A percentile compares a stretch with the other conserved stretches of the same genome.
Conservation (phyloP, 108 stramenopile species). For the Stephanodiscus minutulus region DNA sequence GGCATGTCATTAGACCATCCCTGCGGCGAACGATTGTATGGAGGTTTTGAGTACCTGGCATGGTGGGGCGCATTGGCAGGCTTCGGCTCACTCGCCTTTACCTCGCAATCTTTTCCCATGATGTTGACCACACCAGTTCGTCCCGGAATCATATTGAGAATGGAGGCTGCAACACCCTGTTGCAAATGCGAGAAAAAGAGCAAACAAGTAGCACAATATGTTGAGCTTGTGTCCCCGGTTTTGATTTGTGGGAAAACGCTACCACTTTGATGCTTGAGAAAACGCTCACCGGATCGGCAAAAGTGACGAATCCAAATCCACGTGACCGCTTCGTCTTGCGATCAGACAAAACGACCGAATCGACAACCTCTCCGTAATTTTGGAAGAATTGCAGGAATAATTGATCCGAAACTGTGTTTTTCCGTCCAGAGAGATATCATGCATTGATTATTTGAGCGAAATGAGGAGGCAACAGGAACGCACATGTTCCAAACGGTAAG, state of each 20-base stretch:
- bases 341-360: slow-evolving; percentile 82
- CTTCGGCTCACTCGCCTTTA: slow-evolving; percentile 71
- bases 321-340: slow-evolving; percentile 73
- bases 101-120: slow-evolving; percentile 68
- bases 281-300: slow-evolving; percentile 56
- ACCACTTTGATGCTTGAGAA: not conserved
- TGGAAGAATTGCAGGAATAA: slow-evolving; percentile 70
- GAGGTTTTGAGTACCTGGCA: slow-evolving; percentile 3
- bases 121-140: slow-evolving; percentile 58
- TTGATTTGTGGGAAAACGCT: not conserved
- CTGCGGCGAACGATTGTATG: slow-evolving; percentile 1
- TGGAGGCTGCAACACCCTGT: slow-evolving; percentile 37
- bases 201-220: not conserved
- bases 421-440: not conserved
- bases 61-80: slow-evolving; percentile 23
- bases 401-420: slow-evolving; percentile 56
- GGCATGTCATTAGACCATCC: slow-evolving; percentile 7
- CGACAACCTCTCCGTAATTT: slow-evolving; percentile 73
- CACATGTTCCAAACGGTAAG: not conserved
- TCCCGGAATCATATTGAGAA: slow-evolving; percentile 42
- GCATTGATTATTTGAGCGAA: not conserved
- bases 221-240: not conserved
- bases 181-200: not conserved
- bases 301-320: slow-evolving; percentile 96
- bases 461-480: not conserved